Evolutionary conservation across 2,329 filamentous ascomycete species (phyloP).

Genomic region (Verticillium alfalfae): DNA sequence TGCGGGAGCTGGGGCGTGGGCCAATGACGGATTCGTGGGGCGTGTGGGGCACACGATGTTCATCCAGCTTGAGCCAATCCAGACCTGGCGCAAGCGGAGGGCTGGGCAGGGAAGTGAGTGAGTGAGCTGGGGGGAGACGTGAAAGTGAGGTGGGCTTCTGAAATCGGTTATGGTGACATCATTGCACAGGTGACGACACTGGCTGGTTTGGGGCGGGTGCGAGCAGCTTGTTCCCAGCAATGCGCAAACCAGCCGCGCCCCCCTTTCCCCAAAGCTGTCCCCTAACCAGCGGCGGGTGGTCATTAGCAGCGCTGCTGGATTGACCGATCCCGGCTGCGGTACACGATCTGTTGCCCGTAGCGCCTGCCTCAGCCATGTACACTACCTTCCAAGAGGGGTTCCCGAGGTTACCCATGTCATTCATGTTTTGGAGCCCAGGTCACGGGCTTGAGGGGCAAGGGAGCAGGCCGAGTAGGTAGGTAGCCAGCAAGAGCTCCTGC

Average conservation of each 20-base stretch:
- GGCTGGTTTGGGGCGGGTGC: background rate
- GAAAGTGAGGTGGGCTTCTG: background rate
- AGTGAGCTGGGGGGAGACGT: background rate
- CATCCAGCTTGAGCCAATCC: background rate
- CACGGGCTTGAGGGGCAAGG: background rate
- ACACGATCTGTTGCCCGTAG: background rate
- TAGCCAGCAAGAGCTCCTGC: background rate
- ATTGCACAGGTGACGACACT: conserved; percentile 29
- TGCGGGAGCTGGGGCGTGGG: background rate
- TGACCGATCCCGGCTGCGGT: background rate
- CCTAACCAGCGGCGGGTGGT: background rate
- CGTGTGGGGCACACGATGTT: background rate
- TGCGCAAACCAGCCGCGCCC: background rate
- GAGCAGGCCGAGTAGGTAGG: background rate
- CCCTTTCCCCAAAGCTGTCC: background rate
- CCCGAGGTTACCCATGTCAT: background rate
- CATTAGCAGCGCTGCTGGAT: background rate
- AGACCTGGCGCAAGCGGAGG: background rate
- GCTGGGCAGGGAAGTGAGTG: background rate
- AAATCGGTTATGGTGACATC: conserved; percentile 29
- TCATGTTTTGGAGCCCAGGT: background rate
- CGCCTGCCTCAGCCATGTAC: background rate
- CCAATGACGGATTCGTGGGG: background rate
- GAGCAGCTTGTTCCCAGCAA: background rate
- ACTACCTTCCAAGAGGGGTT: background rate